Evolutionary conservation across 805 yeast genomes (phyloP).

Genomic region (Barnettozyma vustinii): DNA sequence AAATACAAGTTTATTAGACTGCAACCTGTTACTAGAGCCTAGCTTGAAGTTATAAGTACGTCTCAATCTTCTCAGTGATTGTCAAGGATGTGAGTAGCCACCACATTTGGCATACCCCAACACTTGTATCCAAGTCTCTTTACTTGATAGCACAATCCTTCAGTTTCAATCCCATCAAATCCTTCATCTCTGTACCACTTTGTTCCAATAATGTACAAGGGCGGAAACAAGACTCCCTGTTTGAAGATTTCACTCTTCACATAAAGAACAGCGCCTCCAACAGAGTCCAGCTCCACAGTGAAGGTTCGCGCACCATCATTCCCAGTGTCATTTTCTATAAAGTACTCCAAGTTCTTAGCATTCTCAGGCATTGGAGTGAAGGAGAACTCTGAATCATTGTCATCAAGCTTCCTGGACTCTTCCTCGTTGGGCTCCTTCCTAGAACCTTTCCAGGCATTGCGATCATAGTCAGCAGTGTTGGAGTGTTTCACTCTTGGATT

Average conservation of each 20-base stretch:
- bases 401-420: constrained; percentile 14
- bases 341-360: constrained; percentile 20
- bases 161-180: constrained; percentile 50
- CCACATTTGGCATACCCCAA: constrained; percentile 44
- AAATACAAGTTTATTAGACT: too few relatives aligned
- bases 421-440: constrained; percentile 25
- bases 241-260: constrained; percentile 37
- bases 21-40: too few relatives aligned
- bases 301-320: constrained; percentile 10
- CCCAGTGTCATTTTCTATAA: constrained; percentile 8
- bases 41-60: too few relatives aligned
- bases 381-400: constrained; percentile 17
- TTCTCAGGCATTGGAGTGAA: constrained; percentile 25
- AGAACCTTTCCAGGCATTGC: constrained; percentile 32
- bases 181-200: constrained; percentile 42
- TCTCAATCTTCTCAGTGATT: neutral
- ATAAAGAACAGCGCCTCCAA: constrained; percentile 47
- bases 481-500: constrained; percentile 29
- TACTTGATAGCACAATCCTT: constrained; percentile 46
- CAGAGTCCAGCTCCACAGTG: constrained; percentile 37
- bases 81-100: constrained; percentile 32
- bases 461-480: constrained; percentile 28
- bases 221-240: constrained; percentile 43
- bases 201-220: constrained; percentile 39
- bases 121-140: constrained; percentile 39